These are phyloP conservation scores for Wickerhamiella brachini DNA, from an alignment of 805 yeast genomes.

Conservation along the genomic window DNA sequence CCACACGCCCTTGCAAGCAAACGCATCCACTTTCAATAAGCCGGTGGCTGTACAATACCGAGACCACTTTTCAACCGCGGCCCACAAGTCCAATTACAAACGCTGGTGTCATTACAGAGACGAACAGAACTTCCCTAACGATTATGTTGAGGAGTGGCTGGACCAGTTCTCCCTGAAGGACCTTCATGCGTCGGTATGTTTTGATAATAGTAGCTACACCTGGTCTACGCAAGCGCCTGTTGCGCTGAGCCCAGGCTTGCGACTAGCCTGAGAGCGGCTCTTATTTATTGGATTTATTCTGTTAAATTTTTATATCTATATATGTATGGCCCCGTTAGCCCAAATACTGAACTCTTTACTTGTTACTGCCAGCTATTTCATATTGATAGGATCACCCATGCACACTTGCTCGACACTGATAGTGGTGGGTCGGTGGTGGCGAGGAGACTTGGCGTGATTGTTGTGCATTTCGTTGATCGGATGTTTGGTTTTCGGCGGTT, in stretches of 20 bases:
- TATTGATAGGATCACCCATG: neutral
- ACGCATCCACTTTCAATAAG: neutral
- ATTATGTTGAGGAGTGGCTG: constrained; percentile 21
- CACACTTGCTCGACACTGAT: neutral
- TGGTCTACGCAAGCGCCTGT: neutral
- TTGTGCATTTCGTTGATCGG: too few species aligned
- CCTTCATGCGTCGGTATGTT: constrained; percentile 4
- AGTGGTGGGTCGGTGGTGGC: neutral
- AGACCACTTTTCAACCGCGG: constrained; percentile 16
- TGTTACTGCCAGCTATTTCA: neutral
- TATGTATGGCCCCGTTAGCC: neutral
- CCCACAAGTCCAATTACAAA: constrained; percentile 17
- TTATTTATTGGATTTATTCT: neutral
- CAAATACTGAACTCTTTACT: neutral
- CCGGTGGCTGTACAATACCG: constrained; percentile 2
- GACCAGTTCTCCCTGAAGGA: constrained; percentile 16
- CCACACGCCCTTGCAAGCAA: constrained; percentile 1
- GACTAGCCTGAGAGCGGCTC: neutral
- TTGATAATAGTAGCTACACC: neutral
- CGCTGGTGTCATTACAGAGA: constrained; percentile 17
- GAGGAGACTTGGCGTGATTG: neutral
- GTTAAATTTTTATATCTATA: neutral
- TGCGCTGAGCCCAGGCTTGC: neutral
- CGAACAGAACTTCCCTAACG: constrained; percentile 18
- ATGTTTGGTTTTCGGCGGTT: too few species aligned